Evolutionary conservation across 2,329 filamentous ascomycete species (phyloP).

Genomic region (Ascochyta koolunga): DNA sequence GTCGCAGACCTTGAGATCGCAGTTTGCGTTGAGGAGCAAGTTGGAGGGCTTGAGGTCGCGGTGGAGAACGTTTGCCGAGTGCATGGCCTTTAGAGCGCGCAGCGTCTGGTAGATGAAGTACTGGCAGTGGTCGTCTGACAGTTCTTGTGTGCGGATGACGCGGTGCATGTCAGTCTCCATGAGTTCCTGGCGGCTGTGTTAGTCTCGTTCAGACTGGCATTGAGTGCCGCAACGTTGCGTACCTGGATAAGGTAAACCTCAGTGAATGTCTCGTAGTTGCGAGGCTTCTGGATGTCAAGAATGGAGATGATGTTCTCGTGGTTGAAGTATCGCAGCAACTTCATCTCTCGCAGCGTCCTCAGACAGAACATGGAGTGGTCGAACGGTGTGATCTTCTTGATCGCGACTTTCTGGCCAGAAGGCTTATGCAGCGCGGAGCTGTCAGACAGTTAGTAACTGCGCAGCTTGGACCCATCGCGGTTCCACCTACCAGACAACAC

Average conservation of each 20-base stretch:
- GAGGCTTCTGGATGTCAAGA: slow-evolving; percentile 96
- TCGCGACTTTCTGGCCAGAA: slow-evolving; percentile 96
- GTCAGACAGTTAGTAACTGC: slow-evolving; percentile 27
- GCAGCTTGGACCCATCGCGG: neutral
- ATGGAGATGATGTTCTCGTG: slow-evolving; percentile 99
- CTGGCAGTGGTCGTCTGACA: slow-evolving; percentile 99
- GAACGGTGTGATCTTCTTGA: slow-evolving; percentile 99
- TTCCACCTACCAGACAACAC: slow-evolving; percentile 86
- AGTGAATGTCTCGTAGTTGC: slow-evolving; percentile 93
- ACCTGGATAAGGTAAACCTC: slow-evolving; percentile 99
- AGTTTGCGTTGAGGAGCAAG: slow-evolving; percentile 95
- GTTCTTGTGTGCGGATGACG: slow-evolving; percentile 96
- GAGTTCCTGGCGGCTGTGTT: slow-evolving; percentile 69
- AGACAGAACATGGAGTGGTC: slow-evolving; percentile 99
- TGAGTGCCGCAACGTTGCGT: neutral
- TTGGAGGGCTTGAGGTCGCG: slow-evolving; percentile 98
- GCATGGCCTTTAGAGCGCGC: slow-evolving; percentile 97
- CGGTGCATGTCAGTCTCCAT: slow-evolving; percentile 99
- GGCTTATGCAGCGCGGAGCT: slow-evolving; percentile 98
- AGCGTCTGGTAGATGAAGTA: slow-evolving; percentile 99
- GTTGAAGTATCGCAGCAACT: slow-evolving; percentile 97
- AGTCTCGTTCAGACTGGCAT: slow-evolving; percentile 1
- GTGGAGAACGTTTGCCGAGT: slow-evolving; percentile 97
- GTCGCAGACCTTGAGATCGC: slow-evolving; percentile 98
- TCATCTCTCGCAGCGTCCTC: slow-evolving; percentile 97